These are phyloP conservation scores for Talaromyces albobiverticillius DNA, from an alignment of 2,329 filamentous ascomycete species.

Conservation along the genomic window DNA sequence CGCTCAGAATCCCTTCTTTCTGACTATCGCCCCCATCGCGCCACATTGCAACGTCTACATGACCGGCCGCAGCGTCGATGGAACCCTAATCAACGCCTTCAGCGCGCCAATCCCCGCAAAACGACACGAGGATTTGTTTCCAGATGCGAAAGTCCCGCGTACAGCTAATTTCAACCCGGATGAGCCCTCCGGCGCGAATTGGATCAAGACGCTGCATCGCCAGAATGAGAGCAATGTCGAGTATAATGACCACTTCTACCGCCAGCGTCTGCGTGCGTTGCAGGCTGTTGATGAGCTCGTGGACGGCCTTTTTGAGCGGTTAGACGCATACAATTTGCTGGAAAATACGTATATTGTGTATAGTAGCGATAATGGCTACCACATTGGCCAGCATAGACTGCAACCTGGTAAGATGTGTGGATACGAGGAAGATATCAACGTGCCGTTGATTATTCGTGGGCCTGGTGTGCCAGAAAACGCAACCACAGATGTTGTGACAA, in stretches of 20 bases:
- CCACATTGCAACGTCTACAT: conserved; percentile 54
- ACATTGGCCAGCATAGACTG: conserved; percentile 58
- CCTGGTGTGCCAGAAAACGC: conserved; percentile 50
- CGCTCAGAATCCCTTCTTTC: conserved; percentile 59
- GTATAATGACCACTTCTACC: conserved; percentile 53
- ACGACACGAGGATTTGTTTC: conserved; percentile 60
- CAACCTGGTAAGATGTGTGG: conserved; percentile 57
- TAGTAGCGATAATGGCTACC: conserved; percentile 59
- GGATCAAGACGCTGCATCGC: conserved; percentile 41
- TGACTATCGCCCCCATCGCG: conserved; percentile 62
- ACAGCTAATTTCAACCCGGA: conserved; percentile 64
- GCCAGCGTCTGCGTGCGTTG: conserved; percentile 47
- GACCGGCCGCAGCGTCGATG: conserved; percentile 16
- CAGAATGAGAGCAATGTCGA: conserved; percentile 47
- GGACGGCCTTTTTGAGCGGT: conserved; percentile 38
- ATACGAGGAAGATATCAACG: conserved; percentile 57
- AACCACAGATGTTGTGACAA: conserved; percentile 49
- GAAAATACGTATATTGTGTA: conserved; percentile 59
- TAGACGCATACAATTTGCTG: conserved; percentile 40
- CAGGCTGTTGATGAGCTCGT: conserved; percentile 56
- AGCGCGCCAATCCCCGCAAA: conserved; percentile 39
- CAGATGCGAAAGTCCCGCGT: conserved; percentile 56
- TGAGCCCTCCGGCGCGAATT: conserved; percentile 42
- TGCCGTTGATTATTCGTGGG: conserved; percentile 58
- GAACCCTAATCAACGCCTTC: conserved; percentile 22